Evolutionary conservation across 2,329 filamentous ascomycete genomes (phyloP), one percentile per base, ranked within the genome.

Genomic region (Exophiala spinifera): DNA sequence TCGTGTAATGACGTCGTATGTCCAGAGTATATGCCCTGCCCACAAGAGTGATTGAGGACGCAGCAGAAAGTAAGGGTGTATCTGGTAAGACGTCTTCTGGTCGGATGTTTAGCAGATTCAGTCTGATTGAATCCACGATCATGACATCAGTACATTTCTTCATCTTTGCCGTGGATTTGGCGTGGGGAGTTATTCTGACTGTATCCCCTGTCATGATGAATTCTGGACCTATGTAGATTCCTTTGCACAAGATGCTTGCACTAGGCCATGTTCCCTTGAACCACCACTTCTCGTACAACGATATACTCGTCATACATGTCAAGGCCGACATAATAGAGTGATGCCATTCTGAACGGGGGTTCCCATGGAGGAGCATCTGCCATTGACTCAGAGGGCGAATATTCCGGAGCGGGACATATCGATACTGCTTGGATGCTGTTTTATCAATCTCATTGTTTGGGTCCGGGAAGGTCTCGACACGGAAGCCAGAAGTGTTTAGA

Each of bases 181-280:
- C 51, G 59, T 31, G 63, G 49, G 75, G 73, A 51, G 71, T 68
- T 2, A 86, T 65, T 4, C 81, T 78, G 1, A 84, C 75, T 0
- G 72, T 68, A 56, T 86, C 83, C 1, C 79, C 79, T 3, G 78
- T 64, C 4, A 73, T 69, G 10, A 85, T 64, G 25, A 84, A 68
- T 62, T 86, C 83, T 2, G 77, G 64, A 0, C 83, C 82, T 2
- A 85, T 65, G 56, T 76, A 84, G 5, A 84, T 72, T 0, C 78
- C 81, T 46, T 74, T 72, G 53, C 74, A 78, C 49, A 74, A 76
- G n/a, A 85, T 72, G 0, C 67, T 71, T 0, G 79, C 80, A 14
- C 77, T 66, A 0, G 80, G 79, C 79, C 81, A 84, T 1, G 60
- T 65, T 0, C 82, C 82, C 19, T 67, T 72, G 64, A 84, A 80